phyloP scores from a whole-genome alignment of 1,284 basidiomycete species.

The Trichosporon faecale region DNA sequence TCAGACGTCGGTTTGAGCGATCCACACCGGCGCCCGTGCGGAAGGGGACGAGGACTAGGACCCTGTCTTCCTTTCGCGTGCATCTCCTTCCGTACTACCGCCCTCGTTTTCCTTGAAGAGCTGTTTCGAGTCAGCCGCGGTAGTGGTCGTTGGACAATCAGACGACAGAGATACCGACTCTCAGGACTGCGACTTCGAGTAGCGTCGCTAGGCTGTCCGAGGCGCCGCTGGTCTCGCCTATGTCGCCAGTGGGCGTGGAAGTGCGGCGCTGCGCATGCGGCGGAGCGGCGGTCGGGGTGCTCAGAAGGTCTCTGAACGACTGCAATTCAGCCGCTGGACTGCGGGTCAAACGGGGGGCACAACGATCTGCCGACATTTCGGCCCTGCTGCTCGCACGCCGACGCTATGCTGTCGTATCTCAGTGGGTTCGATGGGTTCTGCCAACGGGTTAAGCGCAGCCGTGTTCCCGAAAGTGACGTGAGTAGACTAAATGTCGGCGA shows the following conservation, averaged over 20 bases:
- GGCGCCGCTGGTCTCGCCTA: neutral
- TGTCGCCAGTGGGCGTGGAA: neutral
- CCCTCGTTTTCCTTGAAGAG: too few species aligned
- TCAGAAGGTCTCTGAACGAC: too few species aligned
- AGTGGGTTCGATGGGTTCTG: neutral
- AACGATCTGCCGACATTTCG: too few species aligned
- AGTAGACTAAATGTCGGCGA: neutral
- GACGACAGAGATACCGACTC: neutral
- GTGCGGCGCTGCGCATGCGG: neutral
- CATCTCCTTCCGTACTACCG: too few species aligned
- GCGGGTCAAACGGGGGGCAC: too few species aligned
- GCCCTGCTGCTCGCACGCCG: too few species aligned
- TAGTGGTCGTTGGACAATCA: neutral
- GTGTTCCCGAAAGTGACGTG: neutral
- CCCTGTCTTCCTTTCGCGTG: too few species aligned
- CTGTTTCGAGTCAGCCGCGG: neutral
- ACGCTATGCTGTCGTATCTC: neutral
- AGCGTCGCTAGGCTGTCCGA: neutral
- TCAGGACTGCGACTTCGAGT: neutral
- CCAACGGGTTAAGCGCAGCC: neutral
- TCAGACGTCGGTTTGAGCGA: too few species aligned
- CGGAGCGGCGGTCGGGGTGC: too few species aligned
- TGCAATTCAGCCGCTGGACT: too few species aligned
- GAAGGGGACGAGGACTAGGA: too few species aligned
- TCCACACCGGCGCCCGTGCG: too few species aligned